A percentile compares a stretch with the other conserved stretches of the same genome.
These are phyloP conservation scores for Kuraishia molischiana DNA, from an alignment of 805 yeast genomes.

Conservation along the genomic window DNA sequence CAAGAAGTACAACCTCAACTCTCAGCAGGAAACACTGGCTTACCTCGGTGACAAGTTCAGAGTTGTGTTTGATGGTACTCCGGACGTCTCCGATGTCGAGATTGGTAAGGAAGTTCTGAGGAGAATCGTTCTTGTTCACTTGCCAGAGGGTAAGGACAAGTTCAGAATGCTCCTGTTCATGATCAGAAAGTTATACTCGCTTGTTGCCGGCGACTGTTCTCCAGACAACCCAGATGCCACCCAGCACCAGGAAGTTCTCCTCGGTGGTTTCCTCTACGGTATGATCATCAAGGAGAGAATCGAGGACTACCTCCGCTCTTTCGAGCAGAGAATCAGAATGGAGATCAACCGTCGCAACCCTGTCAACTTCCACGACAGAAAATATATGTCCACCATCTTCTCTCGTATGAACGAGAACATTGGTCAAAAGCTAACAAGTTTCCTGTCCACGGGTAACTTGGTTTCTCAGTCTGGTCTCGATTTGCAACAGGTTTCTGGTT, in stretches of 20 bases:
- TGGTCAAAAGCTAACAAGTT: constrained; percentile 90
- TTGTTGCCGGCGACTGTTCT: constrained; percentile 94
- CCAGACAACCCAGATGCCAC: constrained; percentile 99
- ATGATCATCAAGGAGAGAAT: constrained; percentile 95
- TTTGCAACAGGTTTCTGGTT: constrained; percentile 96
- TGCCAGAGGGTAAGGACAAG: constrained; percentile 66
- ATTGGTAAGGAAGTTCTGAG: constrained; percentile 80
- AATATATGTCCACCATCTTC: constrained; percentile 74
- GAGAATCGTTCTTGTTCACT: constrained; percentile 84
- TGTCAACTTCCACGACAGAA: constrained; percentile 74
- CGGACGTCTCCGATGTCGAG: constrained; percentile 80
- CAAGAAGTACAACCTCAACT: constrained; percentile 68
- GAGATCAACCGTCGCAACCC: constrained; percentile 76
- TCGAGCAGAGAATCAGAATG: constrained; percentile 63
- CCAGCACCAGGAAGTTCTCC: constrained; percentile 92
- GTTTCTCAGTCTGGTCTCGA: constrained; percentile 96
- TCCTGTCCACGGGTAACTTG: constrained; percentile 92
- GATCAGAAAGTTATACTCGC: constrained; percentile 89
- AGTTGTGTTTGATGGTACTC: constrained; percentile 82
- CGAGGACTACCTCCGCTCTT: constrained; percentile 77
- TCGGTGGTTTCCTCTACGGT: constrained; percentile 94
- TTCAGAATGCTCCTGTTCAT: constrained; percentile 82
- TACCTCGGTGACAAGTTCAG: constrained; percentile 94
- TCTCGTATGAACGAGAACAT: constrained; percentile 81
- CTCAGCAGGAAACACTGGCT: constrained; percentile 84